Evolutionary conservation across 2,329 filamentous ascomycete genomes (phyloP), one percentile per base, ranked within the genome.

Genomic region (Helotiales sp.): DNA sequence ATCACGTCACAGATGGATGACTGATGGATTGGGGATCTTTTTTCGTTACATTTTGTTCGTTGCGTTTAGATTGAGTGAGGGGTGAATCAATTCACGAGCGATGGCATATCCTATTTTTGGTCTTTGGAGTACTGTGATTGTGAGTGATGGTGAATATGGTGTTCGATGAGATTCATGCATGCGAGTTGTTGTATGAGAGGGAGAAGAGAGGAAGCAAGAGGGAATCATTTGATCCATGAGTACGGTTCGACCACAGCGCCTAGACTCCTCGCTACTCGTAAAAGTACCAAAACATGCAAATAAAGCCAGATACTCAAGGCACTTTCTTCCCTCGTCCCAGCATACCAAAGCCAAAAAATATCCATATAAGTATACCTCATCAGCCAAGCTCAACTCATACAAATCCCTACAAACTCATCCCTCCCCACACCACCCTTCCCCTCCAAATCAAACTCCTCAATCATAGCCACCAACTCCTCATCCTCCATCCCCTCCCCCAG

Each of bases 391-490:
- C 66, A 77, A 54, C 75, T 74, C 77, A 78, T 78, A 69, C 77
- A 78, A 71, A 78, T 78, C n/a, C 68, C 70, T 34, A 78, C 70
- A 76, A 91, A 91, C 78, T 91, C 89, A 66, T 91, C 89, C 72
- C 87, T 83, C 70, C 87, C 88, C 7, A 91, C 89, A 64, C 87
- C 93, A 11, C 94, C 94, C 74, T 97, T 96, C 1, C 93, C 95
- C 77, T 97, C 92, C 71, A 97, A 85, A 82, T 99, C 96, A 82
- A 98, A 96, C 80, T 98, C 95, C 76, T 97, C 93, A 81, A 99
- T 96, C 96, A 99, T 99, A 71, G 93, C 93, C 73, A 88, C 85
- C 69, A 99, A 84, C 79, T 99, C 96, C 75, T 96, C 92, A 76
- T 99, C 95, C 73, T 96, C 93, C 73, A 99, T 84, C 13, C 92